Evolutionary conservation across 305 asterid species (phyloP), one percentile per base, ranked within the genome.

Genomic region (Nicotiana rustica): DNA sequence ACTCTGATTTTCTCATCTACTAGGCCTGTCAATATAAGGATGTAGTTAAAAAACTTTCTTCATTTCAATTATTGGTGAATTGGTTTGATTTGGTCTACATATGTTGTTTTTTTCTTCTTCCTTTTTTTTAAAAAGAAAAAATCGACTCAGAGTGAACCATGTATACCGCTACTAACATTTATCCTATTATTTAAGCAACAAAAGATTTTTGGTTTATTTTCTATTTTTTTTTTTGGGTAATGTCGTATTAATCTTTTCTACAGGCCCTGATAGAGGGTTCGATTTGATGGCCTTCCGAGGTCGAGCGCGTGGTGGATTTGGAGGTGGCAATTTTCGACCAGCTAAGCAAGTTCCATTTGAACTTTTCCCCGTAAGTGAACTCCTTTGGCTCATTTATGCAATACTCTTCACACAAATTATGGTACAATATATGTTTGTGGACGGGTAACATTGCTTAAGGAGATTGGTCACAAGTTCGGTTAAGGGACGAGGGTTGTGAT

Each of bases 271-370:
- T 25, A 25, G 29, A 25, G 29, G 29, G 29, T 25, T 25, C 29
- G 29, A 25, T 25, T 25, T 25, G 29, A 25, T 25, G 29, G 29
- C 29, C 29, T 25, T 25, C 29, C 29, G 29, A 25, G 92, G 96
- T 10, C 70, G 91, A 33, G 93, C 93, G 67, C 87, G 93, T 2
- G 94, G 94, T 67, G 86, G 90, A 0, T 83, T 31, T 67, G 89
- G 88, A 12, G 87, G 89, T 38, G 47, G 47, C 47, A 38, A 0
- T 38, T 38, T 9, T 29, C 86, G 85, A 15, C 12, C 18, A n/a
- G 92, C 87, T n/a, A 86, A 81, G 85, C 87, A 88, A 82, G 82
- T 44, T 1, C 81, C 93, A 2, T 87, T 85, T 68, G 90, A 87
- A 59, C 88, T 88, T 21, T 91, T 88, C 85, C 97, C 95, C 35